phyloP scores from a whole-genome alignment of 495 filamentous ascomycete species.

The Hamigera avellanea region DNA sequence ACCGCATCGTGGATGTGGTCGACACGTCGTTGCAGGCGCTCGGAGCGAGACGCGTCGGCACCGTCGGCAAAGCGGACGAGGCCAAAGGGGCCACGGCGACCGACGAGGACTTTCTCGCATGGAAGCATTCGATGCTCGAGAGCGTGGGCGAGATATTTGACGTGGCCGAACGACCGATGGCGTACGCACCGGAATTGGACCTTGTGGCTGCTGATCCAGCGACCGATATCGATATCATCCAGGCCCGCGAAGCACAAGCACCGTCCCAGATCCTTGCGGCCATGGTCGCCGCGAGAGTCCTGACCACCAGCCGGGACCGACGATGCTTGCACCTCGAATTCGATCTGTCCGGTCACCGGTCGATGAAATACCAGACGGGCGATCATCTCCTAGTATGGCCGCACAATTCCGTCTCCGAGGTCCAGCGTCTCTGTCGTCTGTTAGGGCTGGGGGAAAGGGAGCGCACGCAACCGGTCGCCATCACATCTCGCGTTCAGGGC shows the following conservation, averaged over 20 bases:
- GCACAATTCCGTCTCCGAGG: no score
- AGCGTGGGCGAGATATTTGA: slow-evolving; percentile 12
- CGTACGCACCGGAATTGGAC: background rate
- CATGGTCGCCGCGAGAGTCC: background rate
- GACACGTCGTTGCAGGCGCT: slow-evolving; percentile 7
- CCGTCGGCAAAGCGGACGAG: slow-evolving; percentile 20
- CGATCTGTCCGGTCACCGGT: no score
- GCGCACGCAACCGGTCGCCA: no score
- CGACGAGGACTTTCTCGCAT: slow-evolving; percentile 28
- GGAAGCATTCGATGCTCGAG: slow-evolving; percentile 20
- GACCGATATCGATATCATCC: background rate
- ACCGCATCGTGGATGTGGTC: slow-evolving; percentile 18
- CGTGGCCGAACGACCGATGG: background rate
- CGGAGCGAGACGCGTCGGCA: slow-evolving; percentile 16
- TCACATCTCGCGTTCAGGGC: no score
- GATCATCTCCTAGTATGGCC: no score
- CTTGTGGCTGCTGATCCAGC: background rate
- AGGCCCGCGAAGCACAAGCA: background rate
- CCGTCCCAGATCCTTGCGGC: background rate
- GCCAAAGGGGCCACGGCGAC: slow-evolving; percentile 17
- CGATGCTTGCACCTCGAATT: slow-evolving; percentile 29
- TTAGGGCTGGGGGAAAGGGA: no score
- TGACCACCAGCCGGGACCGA: slow-evolving; percentile 10
- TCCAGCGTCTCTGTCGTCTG: no score
- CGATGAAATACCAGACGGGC: no score